phyloP scores from a whole-genome alignment of 768 basidiomycete genomes.

The Vararia minispora region DNA sequence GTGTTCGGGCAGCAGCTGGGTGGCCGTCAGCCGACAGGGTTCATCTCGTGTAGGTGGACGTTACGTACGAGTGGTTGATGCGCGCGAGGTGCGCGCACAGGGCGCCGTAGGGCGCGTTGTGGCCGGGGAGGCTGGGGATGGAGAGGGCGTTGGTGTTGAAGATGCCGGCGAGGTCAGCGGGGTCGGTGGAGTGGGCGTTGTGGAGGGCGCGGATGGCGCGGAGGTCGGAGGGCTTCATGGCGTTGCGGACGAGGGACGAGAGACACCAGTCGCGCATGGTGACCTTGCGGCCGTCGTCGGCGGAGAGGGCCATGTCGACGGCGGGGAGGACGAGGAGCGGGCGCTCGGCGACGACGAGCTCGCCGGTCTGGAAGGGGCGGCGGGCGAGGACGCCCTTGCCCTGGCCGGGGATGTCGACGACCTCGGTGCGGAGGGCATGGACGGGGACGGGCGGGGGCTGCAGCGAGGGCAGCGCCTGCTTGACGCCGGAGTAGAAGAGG shows the following conservation, averaged over 20 bases:
- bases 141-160: slow-evolving; percentile 6
- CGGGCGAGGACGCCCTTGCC: slow-evolving; percentile 25
- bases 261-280: too few species aligned
- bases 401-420: slow-evolving; percentile 7
- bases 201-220: slow-evolving; percentile 1
- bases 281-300: slow-evolving; percentile 1
- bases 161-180: slow-evolving; percentile 4
- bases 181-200: slow-evolving; percentile 1
- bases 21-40: slow-evolving; percentile 15
- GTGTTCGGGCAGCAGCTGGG: slow-evolving; percentile 16
- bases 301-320: slow-evolving; percentile 4
- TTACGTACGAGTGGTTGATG: slow-evolving; percentile 17
- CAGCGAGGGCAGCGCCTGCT: too few species aligned
- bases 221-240: background rate
- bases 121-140: slow-evolving; percentile 5
- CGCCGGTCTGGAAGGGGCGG: slow-evolving; percentile 18
- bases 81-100: slow-evolving; percentile 16
- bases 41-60: background rate
- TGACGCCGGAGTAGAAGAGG: too few species aligned
- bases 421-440: slow-evolving; percentile 5
- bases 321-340: slow-evolving; percentile 22
- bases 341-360: slow-evolving; percentile 27
- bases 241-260: background rate
- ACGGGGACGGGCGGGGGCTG: too few species aligned
- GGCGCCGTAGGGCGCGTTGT: slow-evolving; percentile 13